Evolutionary conservation across 306 rosid genomes (phyloP), one percentile per base, ranked within the genome.

Genomic region (Glycine tomentella): DNA sequence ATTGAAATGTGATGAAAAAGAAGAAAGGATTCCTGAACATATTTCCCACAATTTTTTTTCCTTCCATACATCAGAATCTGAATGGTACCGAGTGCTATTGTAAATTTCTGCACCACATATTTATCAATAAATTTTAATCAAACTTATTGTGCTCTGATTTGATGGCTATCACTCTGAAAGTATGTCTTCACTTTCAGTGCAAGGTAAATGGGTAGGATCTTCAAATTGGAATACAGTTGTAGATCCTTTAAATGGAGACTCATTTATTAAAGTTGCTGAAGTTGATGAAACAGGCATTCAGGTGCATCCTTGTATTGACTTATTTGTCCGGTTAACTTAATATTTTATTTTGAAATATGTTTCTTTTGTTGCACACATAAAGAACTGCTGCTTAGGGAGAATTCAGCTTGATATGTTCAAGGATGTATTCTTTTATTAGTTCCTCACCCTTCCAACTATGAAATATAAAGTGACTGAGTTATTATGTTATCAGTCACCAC

Each of bases 231-330:
- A 82, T 66, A 91, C 94, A 8, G 7, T 95, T 69, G 46, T 90
- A 83, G 99, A 95, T 86, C 99, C 99, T 63, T 87, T 95, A 78
- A 95, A 95, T 77, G 99, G 99, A 82, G 99, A 95, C 15, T 89
- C 98, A 46, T 95, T 95, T 83, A 95, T 95, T 76, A 93, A 85
- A 88, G 87, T 93, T 82, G 92, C 96, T 1, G 99, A 95, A 16
- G 89, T 95, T 63, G 93, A 90, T 80, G 99, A 90, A 91, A 63
- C 85, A 34, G 93, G 87, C 78, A 83, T 93, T 89, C 89, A 90
- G 97, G 99, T 95, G 81, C 75, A 66, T 76, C 57, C 65, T 50
- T 70, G 31, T 74, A 11, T 52, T 57, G 58, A 33, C 16, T 15
- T n/a, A 64, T 49, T 45, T 80, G 45, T 59, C 63, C 36, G 75